phyloP scores from a whole-genome alignment of 305 asterid species.

The Caryopteris hybrid region DNA sequence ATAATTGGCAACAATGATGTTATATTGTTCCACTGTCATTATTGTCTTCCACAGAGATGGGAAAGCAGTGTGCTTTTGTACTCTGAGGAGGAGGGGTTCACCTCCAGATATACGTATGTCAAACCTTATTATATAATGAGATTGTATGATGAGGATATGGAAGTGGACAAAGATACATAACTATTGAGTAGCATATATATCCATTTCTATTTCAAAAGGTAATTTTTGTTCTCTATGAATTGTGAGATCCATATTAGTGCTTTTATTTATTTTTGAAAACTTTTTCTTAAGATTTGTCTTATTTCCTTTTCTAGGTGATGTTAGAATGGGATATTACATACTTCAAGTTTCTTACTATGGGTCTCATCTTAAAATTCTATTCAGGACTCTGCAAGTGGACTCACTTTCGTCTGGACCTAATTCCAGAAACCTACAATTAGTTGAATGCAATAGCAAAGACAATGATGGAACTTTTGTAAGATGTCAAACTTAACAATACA shows the following conservation, averaged over 20 bases:
- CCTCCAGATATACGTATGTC: slow-evolving; percentile 1
- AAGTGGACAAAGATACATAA: background rate
- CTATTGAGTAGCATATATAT: background rate
- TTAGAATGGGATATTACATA: no score
- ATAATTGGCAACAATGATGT: slow-evolving; percentile 77
- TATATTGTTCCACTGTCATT: background rate
- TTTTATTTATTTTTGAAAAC: background rate
- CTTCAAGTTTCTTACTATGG: no score
- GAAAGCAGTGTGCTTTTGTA: background rate
- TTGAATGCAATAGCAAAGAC: no score
- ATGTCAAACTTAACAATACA: no score
- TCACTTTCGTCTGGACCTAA: no score
- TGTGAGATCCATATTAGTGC: background rate
- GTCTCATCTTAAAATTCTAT: no score
- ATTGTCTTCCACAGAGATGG: background rate
- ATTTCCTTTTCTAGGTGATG: background rate
- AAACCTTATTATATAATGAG: background rate
- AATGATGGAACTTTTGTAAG: no score
- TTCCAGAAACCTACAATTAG: no score
- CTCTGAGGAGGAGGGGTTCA: background rate
- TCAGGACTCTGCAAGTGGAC: no score
- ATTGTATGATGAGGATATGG: background rate
- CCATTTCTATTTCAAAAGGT: background rate
- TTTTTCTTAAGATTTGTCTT: background rate
- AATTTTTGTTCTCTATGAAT: background rate